phyloP scores from a whole-genome alignment of 352 stramenopile species.

The Globisporangium echinulatum region DNA sequence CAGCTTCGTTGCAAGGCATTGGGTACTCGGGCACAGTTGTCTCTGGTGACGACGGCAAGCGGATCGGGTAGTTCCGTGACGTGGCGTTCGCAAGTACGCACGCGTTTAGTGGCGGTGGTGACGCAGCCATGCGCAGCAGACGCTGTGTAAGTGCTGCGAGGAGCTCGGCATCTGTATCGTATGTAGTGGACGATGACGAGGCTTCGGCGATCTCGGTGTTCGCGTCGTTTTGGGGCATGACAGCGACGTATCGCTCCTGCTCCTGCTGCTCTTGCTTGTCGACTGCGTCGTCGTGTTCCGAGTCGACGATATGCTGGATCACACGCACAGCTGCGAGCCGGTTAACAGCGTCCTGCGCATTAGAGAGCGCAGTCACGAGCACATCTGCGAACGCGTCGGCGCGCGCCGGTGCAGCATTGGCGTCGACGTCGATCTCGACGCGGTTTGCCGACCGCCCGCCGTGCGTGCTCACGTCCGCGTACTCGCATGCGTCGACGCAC shows the following conservation, averaged over 20 bases:
- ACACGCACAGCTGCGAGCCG: slow-evolving; percentile 9
- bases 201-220: neutral
- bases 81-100: slow-evolving; percentile 34
- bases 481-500: slow-evolving; percentile 34
- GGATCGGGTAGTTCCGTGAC: slow-evolving; percentile 30
- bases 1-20: slow-evolving; percentile 37
- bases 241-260: slow-evolving; percentile 1
- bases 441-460: neutral
- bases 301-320: slow-evolving; percentile 23
- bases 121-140: too few species aligned
- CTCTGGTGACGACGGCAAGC: slow-evolving; percentile 7
- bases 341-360: too few species aligned
- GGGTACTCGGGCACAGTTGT: slow-evolving; percentile 18
- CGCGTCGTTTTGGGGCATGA: neutral
- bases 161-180: neutral
- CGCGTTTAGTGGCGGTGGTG: slow-evolving; percentile 13
- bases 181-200: too few species aligned
- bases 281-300: too few species aligned
- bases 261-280: too few species aligned
- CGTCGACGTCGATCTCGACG: slow-evolving; percentile 2
- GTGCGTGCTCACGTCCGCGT: slow-evolving; percentile 18
- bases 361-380: slow-evolving; percentile 19
- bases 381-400: slow-evolving; percentile 1
- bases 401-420: neutral
- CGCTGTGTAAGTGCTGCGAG: too few species aligned